Evolutionary conservation across 495 filamentous ascomycete species (phyloP).

Genomic region (Aspergillus carlsbadensis): DNA sequence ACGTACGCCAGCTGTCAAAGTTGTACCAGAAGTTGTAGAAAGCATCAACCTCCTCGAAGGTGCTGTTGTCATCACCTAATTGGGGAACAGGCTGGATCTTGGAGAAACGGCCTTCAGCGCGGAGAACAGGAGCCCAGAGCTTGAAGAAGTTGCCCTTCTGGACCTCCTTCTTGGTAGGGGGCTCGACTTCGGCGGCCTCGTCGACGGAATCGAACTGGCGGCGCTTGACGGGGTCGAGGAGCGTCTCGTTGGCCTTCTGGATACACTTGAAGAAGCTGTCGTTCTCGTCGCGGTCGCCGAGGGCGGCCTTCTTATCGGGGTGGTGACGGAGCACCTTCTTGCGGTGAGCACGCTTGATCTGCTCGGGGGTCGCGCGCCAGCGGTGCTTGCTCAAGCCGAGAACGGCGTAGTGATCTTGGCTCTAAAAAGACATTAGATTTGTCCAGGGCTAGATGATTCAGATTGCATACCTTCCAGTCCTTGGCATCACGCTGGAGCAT

Average conservation of each 20-base stretch:
- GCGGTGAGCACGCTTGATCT: slow-evolving; percentile 97
- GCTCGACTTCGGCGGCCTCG: slow-evolving; percentile 85
- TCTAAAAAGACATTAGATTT: slow-evolving; percentile 47
- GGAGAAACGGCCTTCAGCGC: slow-evolving; percentile 88
- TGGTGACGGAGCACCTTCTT: slow-evolving; percentile 99
- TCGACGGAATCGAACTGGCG: slow-evolving; percentile 97
- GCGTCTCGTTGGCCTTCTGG: slow-evolving; percentile 93
- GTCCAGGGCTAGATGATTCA: neutral
- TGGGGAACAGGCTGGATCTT: slow-evolving; percentile 81
- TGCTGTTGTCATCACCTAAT: slow-evolving; percentile 80
- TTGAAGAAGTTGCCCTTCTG: slow-evolving; percentile 91
- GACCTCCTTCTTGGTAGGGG: slow-evolving; percentile 84
- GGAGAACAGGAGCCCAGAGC: slow-evolving; percentile 83
- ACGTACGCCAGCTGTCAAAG: slow-evolving; percentile 95
- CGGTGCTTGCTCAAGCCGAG: slow-evolving; percentile 91
- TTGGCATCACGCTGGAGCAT: slow-evolving; percentile 92
- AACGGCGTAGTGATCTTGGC: slow-evolving; percentile 97
- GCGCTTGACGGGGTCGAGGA: slow-evolving; percentile 87
- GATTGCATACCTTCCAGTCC: slow-evolving; percentile 87
- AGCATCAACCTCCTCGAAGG: slow-evolving; percentile 81
- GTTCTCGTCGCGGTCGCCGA: slow-evolving; percentile 76
- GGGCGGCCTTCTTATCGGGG: slow-evolving; percentile 96
- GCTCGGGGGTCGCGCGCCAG: slow-evolving; percentile 87
- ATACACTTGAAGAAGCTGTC: slow-evolving; percentile 99
- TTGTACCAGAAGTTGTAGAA: slow-evolving; percentile 99